phyloP scores from a whole-genome alignment of 306 rosid genomes.

The Inga laurina region DNA sequence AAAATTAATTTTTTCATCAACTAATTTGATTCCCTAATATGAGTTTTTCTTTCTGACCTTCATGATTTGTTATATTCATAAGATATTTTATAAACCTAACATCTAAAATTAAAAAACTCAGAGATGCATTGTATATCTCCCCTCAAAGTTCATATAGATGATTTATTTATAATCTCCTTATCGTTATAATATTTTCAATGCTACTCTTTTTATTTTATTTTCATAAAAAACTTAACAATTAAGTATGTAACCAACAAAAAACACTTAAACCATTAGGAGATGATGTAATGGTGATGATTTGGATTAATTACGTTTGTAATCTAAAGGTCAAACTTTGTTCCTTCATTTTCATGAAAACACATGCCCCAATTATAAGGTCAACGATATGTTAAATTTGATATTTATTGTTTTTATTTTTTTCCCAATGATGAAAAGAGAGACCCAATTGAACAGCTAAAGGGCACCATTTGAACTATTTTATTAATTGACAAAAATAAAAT shows the following conservation, averaged over 20 bases:
- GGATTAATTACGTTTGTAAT: background rate
- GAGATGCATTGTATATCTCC: background rate
- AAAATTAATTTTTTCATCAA: no score
- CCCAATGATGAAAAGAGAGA: background rate
- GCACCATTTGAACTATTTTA: background rate
- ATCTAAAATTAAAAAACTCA: background rate
- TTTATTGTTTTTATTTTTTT: background rate
- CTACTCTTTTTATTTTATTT: background rate
- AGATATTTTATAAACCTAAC: background rate
- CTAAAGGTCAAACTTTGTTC: background rate
- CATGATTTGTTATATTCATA: background rate
- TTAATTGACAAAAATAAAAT: background rate
- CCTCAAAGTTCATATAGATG: background rate
- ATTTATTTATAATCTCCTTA: background rate
- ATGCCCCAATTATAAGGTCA: background rate
- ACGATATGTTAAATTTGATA: background rate
- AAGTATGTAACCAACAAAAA: background rate
- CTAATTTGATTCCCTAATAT: no score
- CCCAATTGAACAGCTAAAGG: background rate
- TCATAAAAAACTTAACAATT: background rate
- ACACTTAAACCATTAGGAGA: background rate
- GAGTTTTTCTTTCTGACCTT: no score
- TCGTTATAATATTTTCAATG: background rate
- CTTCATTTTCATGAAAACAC: no score
- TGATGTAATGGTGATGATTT: background rate